Conservation (phyloP, 164 flowering plant species). For the Nelumbo lutea region DNA sequence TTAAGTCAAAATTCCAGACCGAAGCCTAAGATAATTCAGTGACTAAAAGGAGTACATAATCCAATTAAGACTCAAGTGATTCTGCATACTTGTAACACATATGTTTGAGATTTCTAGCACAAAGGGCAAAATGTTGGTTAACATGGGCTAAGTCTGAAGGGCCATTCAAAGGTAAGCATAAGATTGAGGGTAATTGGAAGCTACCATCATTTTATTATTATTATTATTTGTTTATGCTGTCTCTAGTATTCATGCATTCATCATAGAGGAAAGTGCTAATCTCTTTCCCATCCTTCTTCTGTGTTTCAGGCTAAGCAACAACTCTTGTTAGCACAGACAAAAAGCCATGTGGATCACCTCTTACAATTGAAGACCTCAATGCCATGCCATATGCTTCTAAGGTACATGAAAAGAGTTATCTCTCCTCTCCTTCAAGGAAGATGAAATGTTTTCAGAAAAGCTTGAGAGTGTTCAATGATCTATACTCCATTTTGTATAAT, state of each 20-base stretch:
- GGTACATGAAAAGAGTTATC: conserved; percentile 25
- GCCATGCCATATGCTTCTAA: conserved; percentile 55
- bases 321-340: conserved; percentile 20
- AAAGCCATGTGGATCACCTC: conserved; percentile 17
- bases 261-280: too few relatives aligned
- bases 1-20: too few relatives aligned
- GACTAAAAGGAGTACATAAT: too few relatives aligned
- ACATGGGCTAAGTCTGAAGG: conserved; percentile 89
- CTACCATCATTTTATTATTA: not conserved
- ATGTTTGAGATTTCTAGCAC: conserved; percentile 57
- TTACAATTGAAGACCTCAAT: conserved; percentile 42
- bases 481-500: too few relatives aligned
- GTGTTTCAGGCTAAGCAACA: conserved; percentile 34
- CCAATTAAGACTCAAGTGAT: not conserved
- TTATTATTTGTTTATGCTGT: not conserved
- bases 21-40: too few relatives aligned
- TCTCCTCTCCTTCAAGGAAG: not conserved
- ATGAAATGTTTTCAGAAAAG: too few relatives aligned
- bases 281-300: not conserved
- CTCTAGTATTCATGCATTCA: not conserved
- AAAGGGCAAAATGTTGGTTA: conserved; percentile 78
- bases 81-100: conserved; percentile 45
- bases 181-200: conserved; percentile 32
- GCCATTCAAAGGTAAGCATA: conserved; percentile 36
- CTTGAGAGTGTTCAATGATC: too few relatives aligned